Evolutionary conservation across 2,329 filamentous ascomycete genomes (phyloP).

Genomic region (Arthrocladium fulminans): DNA sequence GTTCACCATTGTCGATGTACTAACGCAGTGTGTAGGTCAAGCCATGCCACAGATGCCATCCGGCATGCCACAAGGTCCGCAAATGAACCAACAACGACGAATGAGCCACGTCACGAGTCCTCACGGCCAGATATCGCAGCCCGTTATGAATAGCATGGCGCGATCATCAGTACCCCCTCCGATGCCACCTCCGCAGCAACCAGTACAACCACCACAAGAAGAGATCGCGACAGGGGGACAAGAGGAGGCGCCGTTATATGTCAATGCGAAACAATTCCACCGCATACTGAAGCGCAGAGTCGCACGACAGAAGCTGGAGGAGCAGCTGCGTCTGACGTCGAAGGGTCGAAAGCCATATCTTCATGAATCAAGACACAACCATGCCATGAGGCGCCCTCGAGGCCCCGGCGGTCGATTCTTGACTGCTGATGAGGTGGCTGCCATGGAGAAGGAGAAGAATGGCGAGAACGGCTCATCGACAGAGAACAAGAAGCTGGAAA

Average conservation of each 20-base stretch:
- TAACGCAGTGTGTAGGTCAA: slow-evolving; percentile 20
- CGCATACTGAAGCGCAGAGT: slow-evolving; percentile 90
- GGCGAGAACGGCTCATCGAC: slow-evolving; percentile 25
- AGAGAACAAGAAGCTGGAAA: slow-evolving; percentile 26
- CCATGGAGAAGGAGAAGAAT: slow-evolving; percentile 58
- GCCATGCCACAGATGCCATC: slow-evolving; percentile 29
- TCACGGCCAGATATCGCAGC: slow-evolving; percentile 61
- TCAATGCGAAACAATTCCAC: slow-evolving; percentile 98
- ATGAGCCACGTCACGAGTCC: slow-evolving; percentile 69
- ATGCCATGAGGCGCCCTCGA: slow-evolving; percentile 90
- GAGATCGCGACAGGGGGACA: slow-evolving; percentile 63
- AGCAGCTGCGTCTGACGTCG: slow-evolving; percentile 79
- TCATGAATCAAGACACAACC: slow-evolving; percentile 94
- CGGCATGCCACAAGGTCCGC: slow-evolving; percentile 47
- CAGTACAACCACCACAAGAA: slow-evolving; percentile 58
- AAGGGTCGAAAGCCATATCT: slow-evolving; percentile 96
- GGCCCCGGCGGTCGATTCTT: slow-evolving; percentile 92
- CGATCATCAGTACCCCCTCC: slow-evolving; percentile 44
- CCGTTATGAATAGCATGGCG: slow-evolving; percentile 63
- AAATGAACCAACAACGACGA: slow-evolving; percentile 52
- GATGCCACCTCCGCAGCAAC: slow-evolving; percentile 41
- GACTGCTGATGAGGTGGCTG: slow-evolving; percentile 89
- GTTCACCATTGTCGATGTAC: slow-evolving; percentile 33
- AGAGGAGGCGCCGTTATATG: slow-evolving; percentile 91
- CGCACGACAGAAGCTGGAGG: slow-evolving; percentile 85